Base-by-base conservation (phyloP, 108 stramenopile species). In the Discostella stelligeroides region DNA sequence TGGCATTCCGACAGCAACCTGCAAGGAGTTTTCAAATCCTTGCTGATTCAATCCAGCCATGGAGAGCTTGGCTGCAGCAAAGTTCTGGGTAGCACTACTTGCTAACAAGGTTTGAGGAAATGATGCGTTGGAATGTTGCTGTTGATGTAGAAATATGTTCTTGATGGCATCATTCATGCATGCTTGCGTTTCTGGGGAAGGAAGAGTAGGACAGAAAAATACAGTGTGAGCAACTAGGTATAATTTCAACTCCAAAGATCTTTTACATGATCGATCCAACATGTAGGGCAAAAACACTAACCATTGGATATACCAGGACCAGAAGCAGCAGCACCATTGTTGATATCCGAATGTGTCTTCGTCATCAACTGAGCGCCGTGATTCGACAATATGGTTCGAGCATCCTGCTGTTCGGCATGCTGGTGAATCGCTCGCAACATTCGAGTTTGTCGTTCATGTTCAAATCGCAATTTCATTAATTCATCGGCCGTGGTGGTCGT, bases 1-100 rank as follows among this genome's bases (percentile, higher is more conserved):
- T 38, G 55, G 55, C 13, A 5, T 37, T 24, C 11, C 55, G 30
- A 17, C 34, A 3, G 34, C 34, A 6, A 6, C 34, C 6, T 34
- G 34, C 34, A 34, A 6, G 34, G 34, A 5, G 17, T 18, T 50
- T 24, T 24, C 8, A 1, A 20, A 20, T 20, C 49, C 49, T 18
- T 53, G 24, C 12, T 53, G 24, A 24, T 11, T 25, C 51, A 11
- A 24, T 25, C 51, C 51, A 25, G 27, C 51, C 12, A 53, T 53
- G 21, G 51, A 53, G 40, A 41, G 58, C 13, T 65, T 40, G 47
- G 61, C 74, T 10, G 21, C 47, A 10, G 78, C 85, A 42, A 89
- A 86, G 51, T 81, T 82, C 38, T 75, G 84, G 11, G 79, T 82
- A 37, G 71, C 74, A 34, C 5, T 3, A 34, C 3, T n/a, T n/a